Evolutionary conservation across 768 basidiomycete species (phyloP).

Genomic region (Rhodotorula diobovata): DNA sequence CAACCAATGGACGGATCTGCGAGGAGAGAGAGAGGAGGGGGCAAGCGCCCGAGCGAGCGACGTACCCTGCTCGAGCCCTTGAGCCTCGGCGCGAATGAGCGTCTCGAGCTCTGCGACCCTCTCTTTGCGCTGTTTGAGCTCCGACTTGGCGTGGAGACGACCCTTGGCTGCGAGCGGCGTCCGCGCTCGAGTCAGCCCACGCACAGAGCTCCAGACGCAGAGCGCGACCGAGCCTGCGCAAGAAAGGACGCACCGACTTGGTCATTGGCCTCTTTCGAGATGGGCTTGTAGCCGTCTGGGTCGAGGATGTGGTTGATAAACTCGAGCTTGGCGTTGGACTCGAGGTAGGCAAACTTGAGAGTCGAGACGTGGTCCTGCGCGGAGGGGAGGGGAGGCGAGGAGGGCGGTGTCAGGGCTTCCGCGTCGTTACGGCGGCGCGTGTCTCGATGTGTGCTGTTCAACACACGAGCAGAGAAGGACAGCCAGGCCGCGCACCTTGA

Average conservation of each 20-base stretch:
- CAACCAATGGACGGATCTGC: neutral
- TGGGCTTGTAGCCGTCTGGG: neutral
- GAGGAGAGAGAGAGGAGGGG: neutral
- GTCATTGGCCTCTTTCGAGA: conserved; percentile 20
- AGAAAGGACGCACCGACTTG: conserved; percentile 12
- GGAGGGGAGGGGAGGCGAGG: too few relatives aligned
- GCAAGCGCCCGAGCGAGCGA: too few relatives aligned
- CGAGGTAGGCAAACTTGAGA: conserved; percentile 40
- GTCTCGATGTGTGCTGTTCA: too few relatives aligned
- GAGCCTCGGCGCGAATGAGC: conserved; percentile 25
- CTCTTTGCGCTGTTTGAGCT: conserved; percentile 21
- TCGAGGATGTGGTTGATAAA: conserved; percentile 26
- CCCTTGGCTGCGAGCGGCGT: too few relatives aligned
- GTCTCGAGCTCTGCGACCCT: conserved; percentile 22
- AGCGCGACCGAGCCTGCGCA: neutral
- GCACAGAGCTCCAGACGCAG: too few relatives aligned
- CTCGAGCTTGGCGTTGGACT: conserved; percentile 31
- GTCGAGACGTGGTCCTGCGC: conserved; percentile 31
- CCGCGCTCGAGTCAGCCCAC: too few relatives aligned
- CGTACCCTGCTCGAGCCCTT: conserved; percentile 25
- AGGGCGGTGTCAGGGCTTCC: too few relatives aligned
- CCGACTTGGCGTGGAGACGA: conserved; percentile 1
- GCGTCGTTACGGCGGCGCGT: too few relatives aligned
- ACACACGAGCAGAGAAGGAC: neutral
- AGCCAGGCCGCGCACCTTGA: conserved; percentile 24